Percentiles rank a stretch among this genome's conserved stretches.
Evolutionary conservation across 345 rosid species (phyloP).

Genomic region (Salix koriyanagi): DNA sequence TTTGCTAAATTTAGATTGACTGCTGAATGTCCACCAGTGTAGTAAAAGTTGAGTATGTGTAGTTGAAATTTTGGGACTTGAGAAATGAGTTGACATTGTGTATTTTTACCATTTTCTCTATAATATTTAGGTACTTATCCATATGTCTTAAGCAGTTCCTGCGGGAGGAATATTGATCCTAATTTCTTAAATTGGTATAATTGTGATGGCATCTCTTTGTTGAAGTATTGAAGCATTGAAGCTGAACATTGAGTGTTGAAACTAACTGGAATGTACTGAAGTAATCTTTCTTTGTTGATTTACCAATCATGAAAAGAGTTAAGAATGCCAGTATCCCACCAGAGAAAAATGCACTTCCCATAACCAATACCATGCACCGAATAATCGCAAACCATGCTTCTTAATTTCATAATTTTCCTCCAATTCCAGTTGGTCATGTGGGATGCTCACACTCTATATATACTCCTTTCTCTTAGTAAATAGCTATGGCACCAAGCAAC

Average conservation of each 20-base stretch:
- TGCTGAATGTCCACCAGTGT: not conserved
- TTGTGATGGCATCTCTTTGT: not conserved
- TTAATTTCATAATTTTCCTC: too few species aligned
- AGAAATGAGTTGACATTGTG: too few species aligned
- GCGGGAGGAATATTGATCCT: not conserved
- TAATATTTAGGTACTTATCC: not conserved
- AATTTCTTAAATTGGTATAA: not conserved
- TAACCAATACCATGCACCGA: too few species aligned
- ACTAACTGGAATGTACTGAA: not conserved
- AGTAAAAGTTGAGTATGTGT: not conserved
- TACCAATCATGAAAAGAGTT: not conserved
- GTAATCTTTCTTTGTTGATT: not conserved
- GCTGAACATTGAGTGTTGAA: not conserved
- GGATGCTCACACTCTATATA: too few species aligned
- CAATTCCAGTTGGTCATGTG: too few species aligned
- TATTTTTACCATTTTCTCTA: not conserved
- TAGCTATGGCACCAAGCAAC: too few species aligned
- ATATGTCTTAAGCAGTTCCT: not conserved
- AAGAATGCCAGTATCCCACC: not conserved
- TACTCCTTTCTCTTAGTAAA: too few species aligned
- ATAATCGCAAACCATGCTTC: too few species aligned
- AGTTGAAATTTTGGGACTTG: not conserved
- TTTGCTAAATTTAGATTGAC: not conserved
- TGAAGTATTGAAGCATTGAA: not conserved
- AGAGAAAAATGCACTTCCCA: not conserved